Evolutionary conservation across 2,329 filamentous ascomycete species (phyloP).

Genomic region (Emericellopsis atlantica): DNA sequence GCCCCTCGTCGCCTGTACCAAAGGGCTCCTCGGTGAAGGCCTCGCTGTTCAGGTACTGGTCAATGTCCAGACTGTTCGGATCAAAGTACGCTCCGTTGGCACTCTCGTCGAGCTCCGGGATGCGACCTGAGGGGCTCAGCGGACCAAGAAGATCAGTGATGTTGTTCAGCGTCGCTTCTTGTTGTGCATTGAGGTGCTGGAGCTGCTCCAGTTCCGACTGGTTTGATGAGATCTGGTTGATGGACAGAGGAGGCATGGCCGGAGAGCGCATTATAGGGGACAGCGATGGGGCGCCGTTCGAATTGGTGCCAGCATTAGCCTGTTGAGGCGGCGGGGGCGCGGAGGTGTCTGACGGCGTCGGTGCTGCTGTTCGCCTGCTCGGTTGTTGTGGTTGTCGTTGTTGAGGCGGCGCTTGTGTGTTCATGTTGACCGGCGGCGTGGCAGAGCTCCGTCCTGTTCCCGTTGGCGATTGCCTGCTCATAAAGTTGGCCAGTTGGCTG

Average conservation of each 20-base stretch:
- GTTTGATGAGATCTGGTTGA: conserved; percentile 55
- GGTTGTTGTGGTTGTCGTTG: not conserved
- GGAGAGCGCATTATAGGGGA: conserved; percentile 36
- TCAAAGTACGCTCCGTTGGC: conserved; percentile 25
- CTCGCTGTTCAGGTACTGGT: conserved; percentile 36
- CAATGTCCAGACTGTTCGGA: conserved; percentile 29
- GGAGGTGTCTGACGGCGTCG: conserved; percentile 3
- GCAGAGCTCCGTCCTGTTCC: not conserved
- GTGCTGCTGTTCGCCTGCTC: not conserved
- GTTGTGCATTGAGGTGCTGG: conserved; percentile 65
- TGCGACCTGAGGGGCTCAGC: conserved; percentile 65
- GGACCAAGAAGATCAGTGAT: conserved; percentile 65
- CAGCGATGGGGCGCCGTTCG: conserved; percentile 22
- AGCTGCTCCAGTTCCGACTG: conserved; percentile 68
- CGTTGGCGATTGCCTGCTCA: conserved; percentile 31
- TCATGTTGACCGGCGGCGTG: not conserved
- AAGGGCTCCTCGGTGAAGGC: conserved; percentile 18
- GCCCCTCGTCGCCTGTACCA: conserved; percentile 21
- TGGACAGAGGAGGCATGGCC: conserved; percentile 30
- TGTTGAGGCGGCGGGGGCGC: not conserved
- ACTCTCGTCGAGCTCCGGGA: conserved; percentile 47
- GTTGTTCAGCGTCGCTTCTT: conserved; percentile 64
- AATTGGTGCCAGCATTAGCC: conserved; percentile 6
- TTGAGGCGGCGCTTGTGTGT: not conserved
- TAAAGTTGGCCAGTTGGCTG: conserved; percentile 44